Evolutionary conservation across 306 rosid species (phyloP).

Genomic region (Cucurbita maxima): DNA sequence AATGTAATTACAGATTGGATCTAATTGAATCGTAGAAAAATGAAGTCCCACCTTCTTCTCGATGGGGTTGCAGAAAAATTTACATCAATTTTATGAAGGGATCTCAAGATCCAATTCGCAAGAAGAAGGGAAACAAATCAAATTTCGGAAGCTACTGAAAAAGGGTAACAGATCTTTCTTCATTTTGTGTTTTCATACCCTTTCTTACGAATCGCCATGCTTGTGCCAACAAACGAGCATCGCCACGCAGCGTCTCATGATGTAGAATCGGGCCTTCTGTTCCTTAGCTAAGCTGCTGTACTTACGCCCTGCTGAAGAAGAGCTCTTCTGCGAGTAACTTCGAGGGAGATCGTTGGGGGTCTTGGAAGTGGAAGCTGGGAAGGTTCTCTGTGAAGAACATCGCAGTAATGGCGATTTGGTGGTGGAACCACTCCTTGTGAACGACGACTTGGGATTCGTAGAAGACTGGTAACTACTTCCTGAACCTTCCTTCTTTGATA

Average conservation of each 20-base stretch:
- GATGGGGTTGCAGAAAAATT: conserved; percentile 1
- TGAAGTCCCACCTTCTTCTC: background rate
- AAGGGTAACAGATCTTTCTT: background rate
- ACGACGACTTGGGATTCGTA: conserved; percentile 27
- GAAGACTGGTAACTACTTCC: conserved; percentile 12
- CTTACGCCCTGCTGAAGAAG: conserved; percentile 37
- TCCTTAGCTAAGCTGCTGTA: conserved; percentile 75
- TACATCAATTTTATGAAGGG: background rate
- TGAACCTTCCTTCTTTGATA: conserved; percentile 58
- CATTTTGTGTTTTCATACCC: background rate
- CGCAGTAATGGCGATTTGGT: conserved; percentile 67
- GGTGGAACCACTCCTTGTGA: conserved; percentile 49
- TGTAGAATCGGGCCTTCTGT: conserved; percentile 86
- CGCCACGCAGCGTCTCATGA: conserved; percentile 88
- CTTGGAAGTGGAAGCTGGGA: background rate
- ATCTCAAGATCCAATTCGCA: background rate
- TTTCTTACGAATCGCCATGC: conserved; percentile 40
- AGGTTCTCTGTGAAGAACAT: conserved; percentile 29
- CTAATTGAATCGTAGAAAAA: background rate
- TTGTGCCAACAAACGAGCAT: conserved; percentile 98
- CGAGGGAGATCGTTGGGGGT: conserved; percentile 23
- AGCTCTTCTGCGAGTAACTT: conserved; percentile 51
- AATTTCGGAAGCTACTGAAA: background rate
- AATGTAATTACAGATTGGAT: conserved; percentile 1
- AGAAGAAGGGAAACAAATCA: background rate